These are phyloP conservation scores for Hymenoscyphus albidus DNA, from an alignment of 2,329 filamentous ascomycete genomes.

Conservation along the genomic window DNA sequence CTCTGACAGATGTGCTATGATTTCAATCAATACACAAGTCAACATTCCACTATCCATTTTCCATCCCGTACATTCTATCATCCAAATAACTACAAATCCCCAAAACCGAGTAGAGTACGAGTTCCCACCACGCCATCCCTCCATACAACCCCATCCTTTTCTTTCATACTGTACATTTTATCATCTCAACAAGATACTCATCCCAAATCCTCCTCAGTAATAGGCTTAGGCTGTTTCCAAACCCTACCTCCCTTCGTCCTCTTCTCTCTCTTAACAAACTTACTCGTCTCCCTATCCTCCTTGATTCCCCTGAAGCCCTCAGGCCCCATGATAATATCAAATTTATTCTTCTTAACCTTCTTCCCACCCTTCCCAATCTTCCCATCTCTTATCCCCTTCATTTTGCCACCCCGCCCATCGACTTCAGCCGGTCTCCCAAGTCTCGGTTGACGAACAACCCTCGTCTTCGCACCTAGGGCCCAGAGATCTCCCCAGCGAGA, in stretches of 20 bases:
- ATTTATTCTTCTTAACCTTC: constrained; percentile 42
- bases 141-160: too few relatives aligned
- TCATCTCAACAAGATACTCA: background rate
- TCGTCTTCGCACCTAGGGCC: constrained; percentile 90
- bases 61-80: too few relatives aligned
- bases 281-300: constrained; percentile 24
- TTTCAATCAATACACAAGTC: too few relatives aligned
- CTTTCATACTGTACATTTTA: too few relatives aligned
- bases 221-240: constrained; percentile 36
- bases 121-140: too few relatives aligned
- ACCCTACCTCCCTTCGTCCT: constrained; percentile 36
- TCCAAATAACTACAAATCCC: too few relatives aligned
- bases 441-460: constrained; percentile 58
- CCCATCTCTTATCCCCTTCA: constrained; percentile 36
- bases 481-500: constrained; percentile 89
- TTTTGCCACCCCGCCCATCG: constrained; percentile 29
- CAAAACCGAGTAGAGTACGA: too few relatives aligned
- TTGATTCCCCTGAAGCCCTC: constrained; percentile 31
- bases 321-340: constrained; percentile 37
- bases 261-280: constrained; percentile 28
- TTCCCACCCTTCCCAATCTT: constrained; percentile 39
- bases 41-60: too few relatives aligned
- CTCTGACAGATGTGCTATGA: too few relatives aligned
- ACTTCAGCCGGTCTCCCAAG: constrained; percentile 47
- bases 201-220: constrained; percentile 29